Evolutionary conservation across 164 flowering plant species (phyloP), one percentile per base, ranked within the genome.

Genomic region (Houttuynia cordata): DNA sequence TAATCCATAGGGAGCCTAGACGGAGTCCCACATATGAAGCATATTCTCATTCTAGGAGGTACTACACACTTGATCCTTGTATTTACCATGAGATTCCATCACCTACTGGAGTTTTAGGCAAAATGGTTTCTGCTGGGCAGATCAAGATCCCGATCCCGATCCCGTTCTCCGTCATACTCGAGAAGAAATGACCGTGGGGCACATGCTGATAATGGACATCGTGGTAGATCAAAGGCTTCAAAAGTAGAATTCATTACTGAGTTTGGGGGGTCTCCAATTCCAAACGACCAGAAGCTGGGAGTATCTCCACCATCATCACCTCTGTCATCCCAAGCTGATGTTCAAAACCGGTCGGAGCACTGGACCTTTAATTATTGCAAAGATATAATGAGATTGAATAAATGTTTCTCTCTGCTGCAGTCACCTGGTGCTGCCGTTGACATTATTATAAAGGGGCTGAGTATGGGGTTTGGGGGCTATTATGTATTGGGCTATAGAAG

Each of bases 271-370:
- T 78, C 92, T 45, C 69, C 75, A 15, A 83, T 80, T 57, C 62
- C 67, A 58, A 76, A 78, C 56, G 89, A 73, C 58, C 83, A 80
- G 71, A 93, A 78, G 86, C 81, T 74, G 66, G 88, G 92, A 79
- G 64, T 76, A 62, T 85, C 97, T 67, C 96, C 99, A 67, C 99
- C 97, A 70, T 71, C 80, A 75, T 88, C 98, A 70, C 88, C 97
- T 70, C 83, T 86, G 67, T 75, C 80, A 68, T 76, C 80, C 39
- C 87, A 80, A 63, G 78, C 80, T 75, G 85, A 81, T 76, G 62
- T 65, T 65, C 67, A 77, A 71, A 93, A 73, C 89, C 96, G 99
- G 99, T 93, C 97, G 96, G 97, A 83, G 91, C 93, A 87, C 93
- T 86, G 72, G 84, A 84, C 88, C 96, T 85, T 87, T 93, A 68